Percentiles rank a stretch among this genome's conserved stretches.
These are phyloP conservation scores for Dactylis glomerata DNA, from an alignment of 176 grass and related monocot species.

Conservation along the genomic window DNA sequence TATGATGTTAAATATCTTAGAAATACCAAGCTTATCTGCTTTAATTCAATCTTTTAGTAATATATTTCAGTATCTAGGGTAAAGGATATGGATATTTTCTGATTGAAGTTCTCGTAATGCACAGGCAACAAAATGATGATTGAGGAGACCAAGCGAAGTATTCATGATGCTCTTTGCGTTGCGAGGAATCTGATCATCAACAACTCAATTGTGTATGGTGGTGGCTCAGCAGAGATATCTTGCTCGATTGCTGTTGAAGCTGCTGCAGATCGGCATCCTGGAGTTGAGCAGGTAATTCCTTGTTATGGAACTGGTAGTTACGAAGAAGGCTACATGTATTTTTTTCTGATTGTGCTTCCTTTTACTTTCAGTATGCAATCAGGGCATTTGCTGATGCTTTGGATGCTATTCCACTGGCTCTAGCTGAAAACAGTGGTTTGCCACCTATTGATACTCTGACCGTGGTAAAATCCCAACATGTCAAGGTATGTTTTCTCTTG, in stretches of 20 bases:
- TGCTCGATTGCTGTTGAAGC: conserved; percentile 88
- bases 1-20: not conserved
- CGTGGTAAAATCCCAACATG: conserved; percentile 88
- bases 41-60: not conserved
- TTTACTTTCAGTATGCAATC: conserved; percentile 81
- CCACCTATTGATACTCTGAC: conserved; percentile 89
- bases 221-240: conserved; percentile 84
- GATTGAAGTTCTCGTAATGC: not conserved
- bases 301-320: not conserved
- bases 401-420: conserved; percentile 76
- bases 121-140: conserved; percentile 98
- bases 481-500: conserved; percentile 59
- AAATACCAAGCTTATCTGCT: not conserved
- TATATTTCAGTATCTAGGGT: not conserved
- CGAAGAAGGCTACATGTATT: not conserved
- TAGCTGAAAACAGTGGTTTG: conserved; percentile 95
- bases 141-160: conserved; percentile 91
- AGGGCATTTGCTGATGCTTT: conserved; percentile 95
- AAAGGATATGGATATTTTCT: not conserved
- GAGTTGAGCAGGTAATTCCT: conserved; percentile 82
- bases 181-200: conserved; percentile 95
- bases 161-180: conserved; percentile 93
- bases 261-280: conserved; percentile 80
- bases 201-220: conserved; percentile 91
- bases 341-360: conserved; percentile 5